Evolutionary conservation across 2,329 filamentous ascomycete species (phyloP).

Genomic region (Fusarium ambrosium): DNA sequence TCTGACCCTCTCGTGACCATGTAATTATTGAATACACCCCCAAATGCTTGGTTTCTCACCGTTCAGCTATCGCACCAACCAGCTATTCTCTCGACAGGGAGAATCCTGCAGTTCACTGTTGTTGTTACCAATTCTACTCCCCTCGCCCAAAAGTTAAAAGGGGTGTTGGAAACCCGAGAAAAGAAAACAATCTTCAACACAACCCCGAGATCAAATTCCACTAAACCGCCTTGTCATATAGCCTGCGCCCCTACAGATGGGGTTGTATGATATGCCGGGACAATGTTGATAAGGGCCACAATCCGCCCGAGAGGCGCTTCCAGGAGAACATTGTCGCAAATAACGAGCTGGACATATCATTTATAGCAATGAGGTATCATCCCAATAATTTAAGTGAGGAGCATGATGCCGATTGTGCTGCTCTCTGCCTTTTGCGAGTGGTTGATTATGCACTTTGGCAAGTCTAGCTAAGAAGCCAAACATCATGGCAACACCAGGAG

Average conservation of each 20-base stretch:
- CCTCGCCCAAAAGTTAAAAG: no score
- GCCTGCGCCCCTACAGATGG: neutral
- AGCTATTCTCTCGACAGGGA: no score
- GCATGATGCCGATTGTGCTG: neutral
- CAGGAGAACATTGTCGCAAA: neutral
- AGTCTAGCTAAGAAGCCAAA: neutral
- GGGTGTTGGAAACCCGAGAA: no score
- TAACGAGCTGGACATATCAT: neutral
- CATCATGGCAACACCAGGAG: neutral
- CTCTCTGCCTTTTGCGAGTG: neutral
- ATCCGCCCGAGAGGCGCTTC: neutral
- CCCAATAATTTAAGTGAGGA: rapidly evolving
- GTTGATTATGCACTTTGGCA: neutral
- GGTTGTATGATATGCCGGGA: neutral
- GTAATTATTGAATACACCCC: no score
- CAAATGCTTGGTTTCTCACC: no score
- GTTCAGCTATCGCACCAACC: no score
- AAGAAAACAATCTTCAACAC: no score
- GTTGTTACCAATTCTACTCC: no score
- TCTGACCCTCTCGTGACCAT: neutral
- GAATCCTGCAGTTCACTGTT: no score
- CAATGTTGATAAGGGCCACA: neutral
- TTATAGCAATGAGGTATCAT: neutral
- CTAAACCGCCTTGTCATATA: neutral
- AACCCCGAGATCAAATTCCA: neutral